Base-by-base conservation (phyloP, 352 stramenopile genomes). In the Phytophthora foliorum region DNA sequence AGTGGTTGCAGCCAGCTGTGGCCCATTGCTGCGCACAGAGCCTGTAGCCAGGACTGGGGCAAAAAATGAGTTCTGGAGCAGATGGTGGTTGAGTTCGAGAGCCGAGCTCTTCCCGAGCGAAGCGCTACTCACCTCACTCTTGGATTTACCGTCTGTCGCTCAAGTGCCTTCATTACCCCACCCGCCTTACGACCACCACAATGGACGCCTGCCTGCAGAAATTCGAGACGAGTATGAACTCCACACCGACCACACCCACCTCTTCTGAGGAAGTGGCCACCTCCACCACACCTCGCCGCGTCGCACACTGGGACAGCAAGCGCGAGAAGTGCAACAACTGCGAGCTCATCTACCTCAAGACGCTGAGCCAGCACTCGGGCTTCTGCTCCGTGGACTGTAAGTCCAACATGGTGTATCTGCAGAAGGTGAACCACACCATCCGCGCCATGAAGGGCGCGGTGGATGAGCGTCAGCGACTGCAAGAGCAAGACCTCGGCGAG, bases 351-450 rank as follows among this genome's bases (percentile, higher is more conserved):
- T 96, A 91, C 69, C 77, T 96, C 66, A 94, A 92, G 72, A 93
- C 86, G 41, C 72, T 92, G 19, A 94, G 86, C 46, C 81, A 75
- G 29, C 78, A 91, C 72, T 44, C 72, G 19, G 85, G 84, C 69
- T 94, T 84, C 63, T 96, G 88, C 81, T 96, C 88, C 8, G 80
- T 96, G 41, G 88, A 96, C 71, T 96, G 88, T 78, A 94, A 96
- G 78, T 93, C 86, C 50, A 96, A 96, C 77, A 88, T 84, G 50
- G 63, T 63, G 21, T 96, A 96, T 71, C 67, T 96, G 24, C 72
- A 86, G 49, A 92, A 92, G 74, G 85, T 96, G 3, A 92, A 92
- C 72, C 75, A 75, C 72, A 87, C 81, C 41, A 93, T 93, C 65
- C 81, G 80, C 64, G 85, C 84, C n/a, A 86, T 95, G 77, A 88